Percentiles rank a stretch among this genome's conserved stretches.
Evolutionary conservation across 202 grass and related monocot genomes (phyloP).

Genomic region (Carex arenaria): DNA sequence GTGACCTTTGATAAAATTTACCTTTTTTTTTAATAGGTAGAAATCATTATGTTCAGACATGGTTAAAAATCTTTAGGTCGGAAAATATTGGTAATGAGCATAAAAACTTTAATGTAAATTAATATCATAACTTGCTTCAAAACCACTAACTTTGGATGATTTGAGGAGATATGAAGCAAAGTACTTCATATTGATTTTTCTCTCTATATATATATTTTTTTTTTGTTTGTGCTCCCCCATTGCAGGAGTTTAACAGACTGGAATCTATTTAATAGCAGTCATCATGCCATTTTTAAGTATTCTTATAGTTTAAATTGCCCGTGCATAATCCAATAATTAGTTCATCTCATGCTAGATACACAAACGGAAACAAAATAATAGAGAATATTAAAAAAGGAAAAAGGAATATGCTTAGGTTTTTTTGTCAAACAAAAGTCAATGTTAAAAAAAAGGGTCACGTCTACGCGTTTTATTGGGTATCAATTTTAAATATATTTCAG

Average conservation of each 20-base stretch:
- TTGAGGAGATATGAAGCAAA: background rate
- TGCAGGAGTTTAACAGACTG: background rate
- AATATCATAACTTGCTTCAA: background rate
- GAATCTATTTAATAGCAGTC: background rate
- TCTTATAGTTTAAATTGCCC: background rate
- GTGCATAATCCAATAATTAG: background rate
- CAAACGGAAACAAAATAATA: background rate
- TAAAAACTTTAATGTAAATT: background rate
- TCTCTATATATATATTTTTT: background rate
- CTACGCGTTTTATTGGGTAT: background rate
- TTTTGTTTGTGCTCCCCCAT: background rate
- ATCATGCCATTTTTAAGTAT: background rate
- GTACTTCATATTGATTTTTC: background rate
- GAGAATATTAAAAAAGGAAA: background rate
- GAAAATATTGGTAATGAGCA: too few species aligned
- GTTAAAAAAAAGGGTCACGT: background rate
- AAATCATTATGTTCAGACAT: too few species aligned
- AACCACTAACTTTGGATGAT: background rate
- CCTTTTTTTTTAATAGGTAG: too few species aligned
- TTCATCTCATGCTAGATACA: background rate
- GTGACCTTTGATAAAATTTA: too few species aligned
- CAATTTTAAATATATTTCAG: background rate
- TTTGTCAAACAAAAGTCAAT: background rate
- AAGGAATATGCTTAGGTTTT: background rate
- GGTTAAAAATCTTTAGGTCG: too few species aligned